A percentile compares a stretch with the other conserved stretches of the same genome.
phyloP scores from a whole-genome alignment of 2,329 filamentous ascomycete genomes.

The Pseudofabraea citricarpa region DNA sequence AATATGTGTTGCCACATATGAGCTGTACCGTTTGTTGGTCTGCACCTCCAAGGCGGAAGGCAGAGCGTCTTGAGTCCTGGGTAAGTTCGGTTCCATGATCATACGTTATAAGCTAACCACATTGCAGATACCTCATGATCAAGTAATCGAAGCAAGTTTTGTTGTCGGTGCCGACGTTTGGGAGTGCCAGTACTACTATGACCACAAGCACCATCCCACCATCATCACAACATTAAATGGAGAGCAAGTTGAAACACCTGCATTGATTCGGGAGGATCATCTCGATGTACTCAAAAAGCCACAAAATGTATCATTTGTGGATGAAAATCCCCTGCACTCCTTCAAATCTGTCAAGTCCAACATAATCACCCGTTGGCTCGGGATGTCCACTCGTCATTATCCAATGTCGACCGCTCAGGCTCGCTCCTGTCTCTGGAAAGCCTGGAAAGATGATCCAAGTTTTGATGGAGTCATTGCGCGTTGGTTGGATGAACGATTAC shows the following conservation, averaged over 20 bases:
- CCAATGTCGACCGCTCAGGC: slow-evolving; percentile 38
- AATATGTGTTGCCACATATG: slow-evolving; percentile 48
- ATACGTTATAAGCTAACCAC: background rate
- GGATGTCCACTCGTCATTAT: slow-evolving; percentile 31
- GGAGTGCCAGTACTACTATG: slow-evolving; percentile 43
- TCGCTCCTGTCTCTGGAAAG: slow-evolving; percentile 40
- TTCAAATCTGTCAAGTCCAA: slow-evolving; percentile 32
- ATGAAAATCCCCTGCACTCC: slow-evolving; percentile 46
- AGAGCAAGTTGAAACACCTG: slow-evolving; percentile 42
- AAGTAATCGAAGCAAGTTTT: slow-evolving; percentile 49
- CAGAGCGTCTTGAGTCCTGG: slow-evolving; percentile 47
- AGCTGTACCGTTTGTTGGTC: slow-evolving; percentile 50
- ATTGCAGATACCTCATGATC: slow-evolving; percentile 42
- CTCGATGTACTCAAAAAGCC: slow-evolving; percentile 38
- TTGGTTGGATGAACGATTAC: slow-evolving; percentile 41
- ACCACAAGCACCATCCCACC: slow-evolving; percentile 43
- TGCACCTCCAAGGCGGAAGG: slow-evolving; percentile 42
- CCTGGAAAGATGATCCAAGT: slow-evolving; percentile 38
- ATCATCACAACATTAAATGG: slow-evolving; percentile 45
- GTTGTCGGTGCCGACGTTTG: slow-evolving; percentile 47
- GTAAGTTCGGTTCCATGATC: background rate
- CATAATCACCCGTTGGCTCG: slow-evolving; percentile 27
- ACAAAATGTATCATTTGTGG: slow-evolving; percentile 35
- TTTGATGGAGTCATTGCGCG: slow-evolving; percentile 41
- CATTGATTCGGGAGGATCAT: slow-evolving; percentile 46